Base-by-base conservation (phyloP, 2,329 filamentous ascomycete species). In the Alternaria angustiovoidea region DNA sequence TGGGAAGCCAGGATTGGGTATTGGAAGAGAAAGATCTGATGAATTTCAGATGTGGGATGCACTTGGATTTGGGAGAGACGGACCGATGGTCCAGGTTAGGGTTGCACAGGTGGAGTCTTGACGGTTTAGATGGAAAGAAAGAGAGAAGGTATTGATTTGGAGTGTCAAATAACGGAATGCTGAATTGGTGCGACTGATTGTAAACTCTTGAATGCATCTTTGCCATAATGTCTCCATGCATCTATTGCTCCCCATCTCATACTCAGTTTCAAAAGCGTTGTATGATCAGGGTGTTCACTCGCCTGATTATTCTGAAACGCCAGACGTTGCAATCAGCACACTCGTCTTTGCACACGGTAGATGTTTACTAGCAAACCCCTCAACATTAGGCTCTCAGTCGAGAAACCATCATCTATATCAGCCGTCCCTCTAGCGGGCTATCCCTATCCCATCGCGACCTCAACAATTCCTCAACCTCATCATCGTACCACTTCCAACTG, bases 41-140 rank as follows among this genome's bases (percentile, higher is more conserved):
- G 90, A 92, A 81, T 91, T 87, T 75, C 89, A 91, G 79, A 75
- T 92, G 55, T 79, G 83, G 48, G 90, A 93, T 74, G 89, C 86
- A n/a, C 91, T 92, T 75, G 91, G 89, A 24, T 89, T 88, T 66
- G 80, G 85, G 63, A 91, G 91, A 80, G 83, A 89, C 68, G 90
- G 90, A 1, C 87, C 88, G 2, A 82, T 90, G 80, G 82, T 91
- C 42, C 85, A 91, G 79, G 73, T 80, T 24, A 72, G 42, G 54
- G 20, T 38, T 52, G 34, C 34, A 26, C 22, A 39, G 12, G 18
- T 16, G 34, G 6, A 39, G 5, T 26, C 11, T 28, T 39, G 38
- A 16, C 11, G 20, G 41, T 3, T 43, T 22, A 6, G 11, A 26
- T 43, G 22, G 22, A 26, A 43, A 26, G 14, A 3, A 8, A 26